These are phyloP conservation scores for Microbotryum lychnidis-dioicae DNA, from an alignment of 1,284 basidiomycete genomes.

Conservation along the genomic window DNA sequence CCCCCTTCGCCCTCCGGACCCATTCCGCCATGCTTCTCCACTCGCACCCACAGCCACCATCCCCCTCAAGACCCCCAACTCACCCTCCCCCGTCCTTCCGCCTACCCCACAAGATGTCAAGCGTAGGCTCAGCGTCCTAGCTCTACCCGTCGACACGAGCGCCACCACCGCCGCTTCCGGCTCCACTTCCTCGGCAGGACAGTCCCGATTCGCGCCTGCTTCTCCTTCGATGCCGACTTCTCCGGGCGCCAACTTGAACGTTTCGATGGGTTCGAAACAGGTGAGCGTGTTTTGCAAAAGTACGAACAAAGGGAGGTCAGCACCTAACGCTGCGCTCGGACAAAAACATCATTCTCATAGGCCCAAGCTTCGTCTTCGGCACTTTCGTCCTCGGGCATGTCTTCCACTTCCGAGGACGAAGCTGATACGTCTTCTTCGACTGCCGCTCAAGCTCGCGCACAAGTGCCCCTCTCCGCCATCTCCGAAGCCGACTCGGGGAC, in stretches of 20 bases:
- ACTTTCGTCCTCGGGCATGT: neutral
- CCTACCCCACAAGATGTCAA: slow-evolving; percentile 78
- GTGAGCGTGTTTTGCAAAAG: neutral
- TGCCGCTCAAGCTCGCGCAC: slow-evolving; percentile 6
- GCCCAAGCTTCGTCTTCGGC: neutral
- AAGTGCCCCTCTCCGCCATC: slow-evolving; percentile 24
- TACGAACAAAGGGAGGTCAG: no score
- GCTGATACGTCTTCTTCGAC: slow-evolving; percentile 1
- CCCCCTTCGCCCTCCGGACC: no score
- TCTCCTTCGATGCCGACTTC: neutral
- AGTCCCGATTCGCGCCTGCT: slow-evolving; percentile 6
- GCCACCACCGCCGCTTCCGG: slow-evolving; percentile 53
- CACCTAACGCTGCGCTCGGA: no score
- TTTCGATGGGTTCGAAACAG: neutral
- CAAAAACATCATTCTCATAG: neutral
- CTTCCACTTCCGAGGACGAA: slow-evolving; percentile 8
- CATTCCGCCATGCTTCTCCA: no score
- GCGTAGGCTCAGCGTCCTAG: slow-evolving; percentile 53
- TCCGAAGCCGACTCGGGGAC: slow-evolving; percentile 22
- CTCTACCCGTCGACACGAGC: neutral
- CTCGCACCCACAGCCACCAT: neutral
- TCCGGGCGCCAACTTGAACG: neutral
- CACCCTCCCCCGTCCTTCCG: slow-evolving; percentile 50
- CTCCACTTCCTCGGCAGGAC: slow-evolving; percentile 14
- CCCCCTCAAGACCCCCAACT: neutral